Evolutionary conservation across 257 asterid genomes (phyloP), one percentile per base, ranked within the genome.

Genomic region (Gentiana straminea): DNA sequence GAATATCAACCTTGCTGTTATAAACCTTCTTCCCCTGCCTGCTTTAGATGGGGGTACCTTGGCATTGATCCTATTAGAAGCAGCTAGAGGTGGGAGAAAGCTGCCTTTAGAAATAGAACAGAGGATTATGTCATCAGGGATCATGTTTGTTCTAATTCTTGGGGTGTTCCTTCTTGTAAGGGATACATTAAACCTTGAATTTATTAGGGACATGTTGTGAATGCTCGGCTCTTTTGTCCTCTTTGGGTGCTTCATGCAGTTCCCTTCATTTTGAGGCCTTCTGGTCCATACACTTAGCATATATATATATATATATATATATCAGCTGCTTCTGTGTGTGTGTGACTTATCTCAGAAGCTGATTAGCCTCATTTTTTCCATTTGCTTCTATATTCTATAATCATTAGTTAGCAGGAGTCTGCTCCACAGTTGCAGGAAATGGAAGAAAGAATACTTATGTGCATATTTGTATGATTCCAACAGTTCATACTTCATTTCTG

Each of bases 11-110:
- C 94, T 92, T 37, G 98, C 98, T 0, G 91, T 92, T 33, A 92
- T 88, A 65, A 92, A 92, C 69, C 84, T 88, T 48, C 95, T 92
- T 72, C 98, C 98, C 52, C 63, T 92, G 54, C 98, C 97, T 3
- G 98, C 98, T 50, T 64, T 92, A 48, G 98, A 92, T 52, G 98
- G 98, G 32, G 97, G 97, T 38, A 71, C 98, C 7, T 75, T 92
- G 76, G 94, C 97, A 0, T 75, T 92, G 79, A 73, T 88, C 35
- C 86, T 88, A 15, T 24, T 87, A 34, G 98, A 92, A 74, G 98
- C 97, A 13, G 95, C 77, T 11, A 72, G 98, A 71, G 98, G 98
- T 7, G 98, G 98, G 69, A 81, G 81, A 55, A 92, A 92, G 74
- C 84, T 92, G 33, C 98, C 97, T 4, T 52, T 76, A 50, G 97